Base-by-base conservation (phyloP, 108 stramenopile species). In the Pseudonitzschia delicatissima region DNA sequence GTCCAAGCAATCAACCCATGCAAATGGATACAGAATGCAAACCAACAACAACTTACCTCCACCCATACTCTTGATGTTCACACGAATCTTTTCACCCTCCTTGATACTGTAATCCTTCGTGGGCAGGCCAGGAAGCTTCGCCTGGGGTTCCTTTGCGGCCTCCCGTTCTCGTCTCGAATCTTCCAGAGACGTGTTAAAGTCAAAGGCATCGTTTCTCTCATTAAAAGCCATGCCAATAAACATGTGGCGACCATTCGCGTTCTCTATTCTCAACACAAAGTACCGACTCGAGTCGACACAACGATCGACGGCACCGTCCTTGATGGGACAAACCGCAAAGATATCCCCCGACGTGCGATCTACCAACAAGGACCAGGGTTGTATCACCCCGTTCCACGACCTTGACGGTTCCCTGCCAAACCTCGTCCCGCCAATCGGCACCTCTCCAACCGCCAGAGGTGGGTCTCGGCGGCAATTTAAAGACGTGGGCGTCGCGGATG, bases 181-280 rank as follows among this genome's bases (percentile, higher is more conserved):
- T 71, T 94, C 88, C 61, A 98, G 66, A 4, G 96, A 87, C 4
- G 96, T 95, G 63, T 98, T 98, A 76, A 98, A 98, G 64, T 98
- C 98, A 82, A 98, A 98, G 20, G 98, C 96, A 80, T 96, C 94
- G 67, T 97, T 96, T 57, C 98, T 79, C 62, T 97, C 96, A 74
- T 98, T 96, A 75, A 98, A 98, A 7, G 98, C 98, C 73, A 98
- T 61, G 5, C 98, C 98, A 45, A 98, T 90, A 81, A 94, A 98
- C 85, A 96, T 95, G 72, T 97, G 95, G 28, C 93, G 49, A 5
- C 96, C 98, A 66, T 87, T 83, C 2, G 83, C 90, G 81, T 96
- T 98, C 65, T 93, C 88, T 79, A 98, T 93, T 57, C 90, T 59
- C 25, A 96, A 71, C 0, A 96, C 96, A 77, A 96, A 96, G 67